Percentiles rank a stretch among this genome's conserved stretches.
phyloP scores from a whole-genome alignment of 768 basidiomycete genomes.

The Boletellus ananiceps region DNA sequence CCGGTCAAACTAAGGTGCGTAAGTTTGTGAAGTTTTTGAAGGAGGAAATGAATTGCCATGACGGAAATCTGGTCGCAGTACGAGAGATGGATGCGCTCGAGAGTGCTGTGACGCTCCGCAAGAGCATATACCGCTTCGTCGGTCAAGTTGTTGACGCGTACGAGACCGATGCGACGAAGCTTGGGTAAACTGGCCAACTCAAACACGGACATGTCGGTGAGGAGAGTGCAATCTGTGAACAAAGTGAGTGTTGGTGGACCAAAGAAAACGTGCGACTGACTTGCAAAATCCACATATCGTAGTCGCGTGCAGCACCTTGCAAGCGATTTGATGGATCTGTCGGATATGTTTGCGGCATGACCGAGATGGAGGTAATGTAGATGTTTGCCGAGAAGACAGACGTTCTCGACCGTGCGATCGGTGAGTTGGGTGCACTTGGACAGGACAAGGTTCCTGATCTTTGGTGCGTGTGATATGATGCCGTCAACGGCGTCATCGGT shows the following conservation, averaged over 20 bases:
- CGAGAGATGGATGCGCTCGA: conserved; percentile 95
- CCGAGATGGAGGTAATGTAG: conserved; percentile 94
- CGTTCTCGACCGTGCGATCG: conserved; percentile 75
- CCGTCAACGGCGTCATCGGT: conserved; percentile 84
- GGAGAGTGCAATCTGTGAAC: conserved; percentile 65
- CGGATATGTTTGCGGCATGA: conserved; percentile 86
- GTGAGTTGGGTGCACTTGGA: conserved; percentile 81
- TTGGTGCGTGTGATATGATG: conserved; percentile 74
- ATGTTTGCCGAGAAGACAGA: conserved; percentile 85
- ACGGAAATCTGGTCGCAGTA: conserved; percentile 96
- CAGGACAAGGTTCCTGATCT: conserved; percentile 80
- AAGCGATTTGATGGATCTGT: conserved; percentile 77
- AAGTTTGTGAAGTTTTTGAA: conserved; percentile 83
- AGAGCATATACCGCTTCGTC: conserved; percentile 91
- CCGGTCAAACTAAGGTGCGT: conserved; percentile 97
- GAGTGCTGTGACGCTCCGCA: conserved; percentile 75
- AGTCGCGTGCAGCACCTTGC: conserved; percentile 85
- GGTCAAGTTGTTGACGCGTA: conserved; percentile 87
- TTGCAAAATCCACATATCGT: conserved; percentile 94
- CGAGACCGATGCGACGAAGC: conserved; percentile 90
- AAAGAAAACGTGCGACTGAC: conserved; percentile 43
- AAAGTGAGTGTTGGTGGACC: conserved; percentile 7
- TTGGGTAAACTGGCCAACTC: conserved; percentile 87
- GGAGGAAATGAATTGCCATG: conserved; percentile 83
- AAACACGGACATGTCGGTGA: conserved; percentile 93